Percentiles rank a stretch among this genome's conserved stretches.
phyloP scores from a whole-genome alignment of 2,329 filamentous ascomycete genomes.

The Epichloe coenophiala region DNA sequence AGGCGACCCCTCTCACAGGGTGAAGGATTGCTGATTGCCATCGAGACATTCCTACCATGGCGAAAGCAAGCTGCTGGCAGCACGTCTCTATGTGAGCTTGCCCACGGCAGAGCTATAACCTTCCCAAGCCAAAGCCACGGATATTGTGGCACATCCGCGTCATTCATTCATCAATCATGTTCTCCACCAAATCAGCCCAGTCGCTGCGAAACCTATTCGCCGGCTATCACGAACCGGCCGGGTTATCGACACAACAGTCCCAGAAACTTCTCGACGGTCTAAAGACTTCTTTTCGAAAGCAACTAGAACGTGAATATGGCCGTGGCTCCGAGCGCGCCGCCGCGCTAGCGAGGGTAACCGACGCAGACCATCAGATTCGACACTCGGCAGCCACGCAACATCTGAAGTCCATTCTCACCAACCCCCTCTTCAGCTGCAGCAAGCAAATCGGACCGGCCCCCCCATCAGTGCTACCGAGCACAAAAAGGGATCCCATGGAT shows the following conservation, averaged over 20 bases:
- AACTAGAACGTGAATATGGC: conserved; percentile 45
- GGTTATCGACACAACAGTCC: conserved; percentile 35
- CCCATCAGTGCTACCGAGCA: not conserved
- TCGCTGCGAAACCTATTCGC: conserved; percentile 27
- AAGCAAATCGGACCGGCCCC: conserved; percentile 12
- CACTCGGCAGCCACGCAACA: conserved; percentile 29
- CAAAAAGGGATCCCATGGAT: conserved; percentile 33
- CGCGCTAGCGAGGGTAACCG: conserved; percentile 8
- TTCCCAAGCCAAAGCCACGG: not conserved
- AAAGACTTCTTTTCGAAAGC: conserved; percentile 42
- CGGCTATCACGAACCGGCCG: conserved; percentile 36
- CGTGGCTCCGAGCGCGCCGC: conserved; percentile 19
- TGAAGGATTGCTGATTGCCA: not conserved
- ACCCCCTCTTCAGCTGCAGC: conserved; percentile 39
- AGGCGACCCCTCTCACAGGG: too few relatives aligned
- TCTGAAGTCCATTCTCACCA: conserved; percentile 42
- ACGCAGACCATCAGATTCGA: conserved; percentile 17
- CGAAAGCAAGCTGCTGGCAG: conserved; percentile 1
- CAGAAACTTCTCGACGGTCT: conserved; percentile 42
- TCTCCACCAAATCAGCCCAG: conserved; percentile 23
- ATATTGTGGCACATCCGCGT: not conserved
- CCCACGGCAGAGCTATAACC: conserved; percentile 4
- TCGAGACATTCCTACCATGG: not conserved
- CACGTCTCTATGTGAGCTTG: conserved; percentile 3
- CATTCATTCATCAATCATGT: conserved; percentile 14